These are phyloP conservation scores for Alternaria tenuissima DNA, from an alignment of 2,329 filamentous ascomycete species.

Conservation along the genomic window DNA sequence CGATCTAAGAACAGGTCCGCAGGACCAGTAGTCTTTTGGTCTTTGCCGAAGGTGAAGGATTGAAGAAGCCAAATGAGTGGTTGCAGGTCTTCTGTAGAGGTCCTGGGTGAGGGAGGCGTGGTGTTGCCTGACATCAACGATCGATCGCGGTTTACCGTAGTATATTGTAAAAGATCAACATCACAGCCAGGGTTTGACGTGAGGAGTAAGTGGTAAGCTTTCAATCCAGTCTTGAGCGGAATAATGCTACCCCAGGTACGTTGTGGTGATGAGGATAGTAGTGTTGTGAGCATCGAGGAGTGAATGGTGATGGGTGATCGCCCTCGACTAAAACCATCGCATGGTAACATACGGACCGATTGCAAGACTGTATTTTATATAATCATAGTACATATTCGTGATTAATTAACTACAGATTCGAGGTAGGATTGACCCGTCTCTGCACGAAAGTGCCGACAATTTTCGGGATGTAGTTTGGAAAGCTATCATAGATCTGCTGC, in stretches of 20 bases:
- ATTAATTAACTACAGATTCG: too few species aligned
- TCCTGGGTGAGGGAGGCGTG: neutral
- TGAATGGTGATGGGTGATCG: neutral
- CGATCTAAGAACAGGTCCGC: conserved; percentile 23
- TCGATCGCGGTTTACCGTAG: too few species aligned
- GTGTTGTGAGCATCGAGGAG: neutral
- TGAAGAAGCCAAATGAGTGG: conserved; percentile 18
- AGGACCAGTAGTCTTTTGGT: conserved; percentile 6
- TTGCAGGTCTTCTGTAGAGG: rapidly evolving
- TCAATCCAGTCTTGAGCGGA: neutral
- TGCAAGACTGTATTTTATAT: too few species aligned
- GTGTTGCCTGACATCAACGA: neutral
- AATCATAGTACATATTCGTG: too few species aligned
- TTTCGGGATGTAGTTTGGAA: too few species aligned
- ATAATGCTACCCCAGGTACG: neutral
- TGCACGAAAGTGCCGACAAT: too few species aligned
- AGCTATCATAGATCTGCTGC: too few species aligned
- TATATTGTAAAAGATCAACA: too few species aligned
- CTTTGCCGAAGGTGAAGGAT: conserved; percentile 16
- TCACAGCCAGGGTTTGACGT: neutral
- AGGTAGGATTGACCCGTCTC: too few species aligned
- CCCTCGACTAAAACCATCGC: too few species aligned
- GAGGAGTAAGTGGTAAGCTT: neutral
- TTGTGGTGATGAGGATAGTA: neutral
- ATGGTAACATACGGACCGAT: too few species aligned